Conservation (phyloP, 1,284 basidiomycete species). For the Termitomyces sp. region DNA sequence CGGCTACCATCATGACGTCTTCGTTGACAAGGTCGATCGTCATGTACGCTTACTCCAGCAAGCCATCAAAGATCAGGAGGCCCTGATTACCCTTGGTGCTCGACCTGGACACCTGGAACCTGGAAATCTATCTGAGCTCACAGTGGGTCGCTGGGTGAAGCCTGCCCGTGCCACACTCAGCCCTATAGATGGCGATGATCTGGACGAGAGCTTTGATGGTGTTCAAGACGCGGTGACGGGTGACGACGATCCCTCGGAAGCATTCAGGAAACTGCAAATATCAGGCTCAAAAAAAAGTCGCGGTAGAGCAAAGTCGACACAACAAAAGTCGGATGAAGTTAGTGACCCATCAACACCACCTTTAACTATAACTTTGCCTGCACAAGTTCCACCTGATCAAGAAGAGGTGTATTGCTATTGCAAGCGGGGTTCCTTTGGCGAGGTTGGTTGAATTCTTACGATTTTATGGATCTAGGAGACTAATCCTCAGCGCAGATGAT, state of each 20-base stretch:
- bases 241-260: constrained; percentile 4
- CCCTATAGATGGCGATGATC: constrained; percentile 30
- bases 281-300: constrained; percentile 17
- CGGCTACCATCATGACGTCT: background rate
- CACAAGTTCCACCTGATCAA: constrained; percentile 16
- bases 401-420: constrained; percentile 76
- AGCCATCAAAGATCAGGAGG: constrained; percentile 69
- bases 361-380: constrained; percentile 40
- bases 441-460: constrained; percentile 38
- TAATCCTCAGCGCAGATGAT: constrained; percentile 59
- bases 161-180: constrained; percentile 35
- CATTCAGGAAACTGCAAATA: constrained; percentile 3
- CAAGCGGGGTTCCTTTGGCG: constrained; percentile 68
- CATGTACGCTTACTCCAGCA: constrained; percentile 71
- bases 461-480: background rate
- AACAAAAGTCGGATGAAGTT: constrained; percentile 5
- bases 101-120: constrained; percentile 49
- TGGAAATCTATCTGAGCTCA: constrained; percentile 54
- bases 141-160: constrained; percentile 19
- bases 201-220: constrained; percentile 11
- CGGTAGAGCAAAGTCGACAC: constrained; percentile 18
- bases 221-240: constrained; percentile 8
- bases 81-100: constrained; percentile 48
- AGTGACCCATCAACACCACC: constrained; percentile 8
- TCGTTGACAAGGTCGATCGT: constrained; percentile 48